Conservation (phyloP, 345 rosid genomes). For the Euphorbia pulcherrima region DNA sequence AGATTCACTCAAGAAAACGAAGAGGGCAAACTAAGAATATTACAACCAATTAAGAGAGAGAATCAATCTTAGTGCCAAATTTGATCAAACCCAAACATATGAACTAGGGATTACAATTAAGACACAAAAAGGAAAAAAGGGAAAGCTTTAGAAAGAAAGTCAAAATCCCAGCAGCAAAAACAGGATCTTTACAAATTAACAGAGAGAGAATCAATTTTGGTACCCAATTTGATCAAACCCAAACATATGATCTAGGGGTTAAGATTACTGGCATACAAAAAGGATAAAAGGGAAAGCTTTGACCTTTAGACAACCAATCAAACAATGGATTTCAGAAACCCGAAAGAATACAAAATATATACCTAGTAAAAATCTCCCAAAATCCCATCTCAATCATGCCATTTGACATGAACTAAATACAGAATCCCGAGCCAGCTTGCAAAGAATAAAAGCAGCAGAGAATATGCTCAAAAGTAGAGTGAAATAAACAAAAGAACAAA, state of each 20-base stretch:
- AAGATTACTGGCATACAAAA: not conserved
- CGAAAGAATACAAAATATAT: not conserved
- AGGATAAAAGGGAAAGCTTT: not conserved
- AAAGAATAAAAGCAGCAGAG: not conserved
- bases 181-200: not conserved
- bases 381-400: not conserved
- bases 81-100: slow-evolving; percentile 3
- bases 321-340: not conserved
- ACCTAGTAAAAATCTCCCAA: not conserved
- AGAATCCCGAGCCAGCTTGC: not conserved
- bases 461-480: not conserved
- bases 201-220: not conserved
- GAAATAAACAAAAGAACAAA: not conserved
- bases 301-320: slow-evolving; percentile 2
- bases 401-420: not conserved
- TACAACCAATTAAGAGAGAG: no score
- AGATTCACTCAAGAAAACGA: slow-evolving; percentile 6
- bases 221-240: not conserved
- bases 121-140: no score
- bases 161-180: not conserved
- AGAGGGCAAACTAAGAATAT: not conserved
- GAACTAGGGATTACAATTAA: no score
- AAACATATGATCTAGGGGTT: not conserved
- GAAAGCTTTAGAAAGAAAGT: not conserved
- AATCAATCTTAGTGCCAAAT: no score